Base-by-base conservation (phyloP, 2,329 filamentous ascomycete genomes). In the Fusarium cyanostomum region DNA sequence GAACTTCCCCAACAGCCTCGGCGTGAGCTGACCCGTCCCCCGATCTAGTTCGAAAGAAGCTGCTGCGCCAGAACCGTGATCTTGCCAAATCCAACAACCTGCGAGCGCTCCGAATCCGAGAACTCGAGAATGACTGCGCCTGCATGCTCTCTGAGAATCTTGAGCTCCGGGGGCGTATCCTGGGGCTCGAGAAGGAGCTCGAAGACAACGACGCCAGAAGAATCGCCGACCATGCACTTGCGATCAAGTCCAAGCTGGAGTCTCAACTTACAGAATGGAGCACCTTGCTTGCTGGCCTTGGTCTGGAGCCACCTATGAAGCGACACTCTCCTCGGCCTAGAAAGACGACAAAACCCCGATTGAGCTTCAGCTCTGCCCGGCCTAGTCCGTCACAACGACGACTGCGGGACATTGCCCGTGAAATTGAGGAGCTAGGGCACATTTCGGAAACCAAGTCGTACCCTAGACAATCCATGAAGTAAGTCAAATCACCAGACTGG, bases 11-110 rank as follows among this genome's bases (percentile, higher is more conserved):
- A 50, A 42, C 21, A 27, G 33, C 37, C 33, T 35, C 35, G 48
- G 45, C 42, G 33, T 21, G 46, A 63, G 44, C 62, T 69, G 30
- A 72, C 56, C 34, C 63, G 44, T 68, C 46, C 50, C 54, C 38
- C 49, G 51, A 43, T 61, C 10, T 69, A 94, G 91, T 94, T 58
- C 91, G 92, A 74, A 86, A 89, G 71, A 89, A 90, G 73, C 92
- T 94, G 73, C 81, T 94, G 70, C 86, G 92, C 52, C 92, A 95
- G 74, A 96, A 96, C 74, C 86, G 91, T 77, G 92, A 95, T 71
- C 89, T 95, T 64, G 91, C 91, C 62, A 88, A 89, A 73, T 86
- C 84, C 70, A 95, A 96, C 78, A 92, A 91, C 21, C 84, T 85
- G 46, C 90, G 94, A 74, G 91, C 90, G 28, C 82, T 92, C 28